Conservation (phyloP, 257 asterid species). For the Dorcoceras hygrometricum region DNA sequence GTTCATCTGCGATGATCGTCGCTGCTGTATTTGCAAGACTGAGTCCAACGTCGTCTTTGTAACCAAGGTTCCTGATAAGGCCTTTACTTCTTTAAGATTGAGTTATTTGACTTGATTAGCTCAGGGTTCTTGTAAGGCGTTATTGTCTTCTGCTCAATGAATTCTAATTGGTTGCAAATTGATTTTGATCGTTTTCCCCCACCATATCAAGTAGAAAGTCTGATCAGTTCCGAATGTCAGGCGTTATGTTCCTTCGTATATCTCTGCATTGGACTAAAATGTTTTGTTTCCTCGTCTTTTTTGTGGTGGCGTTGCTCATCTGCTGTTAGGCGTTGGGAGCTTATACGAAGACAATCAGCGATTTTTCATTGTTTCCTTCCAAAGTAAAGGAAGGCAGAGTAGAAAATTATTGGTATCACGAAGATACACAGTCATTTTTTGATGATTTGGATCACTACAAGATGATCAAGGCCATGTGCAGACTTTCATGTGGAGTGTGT, state of each 20-base stretch:
- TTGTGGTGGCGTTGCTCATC: not conserved
- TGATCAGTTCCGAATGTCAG: not conserved
- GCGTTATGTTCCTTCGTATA: not conserved
- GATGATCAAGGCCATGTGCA: conserved; percentile 97
- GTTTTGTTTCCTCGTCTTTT: not conserved
- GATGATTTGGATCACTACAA: conserved; percentile 92
- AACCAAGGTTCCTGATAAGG: conserved; percentile 58
- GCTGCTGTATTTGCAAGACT: conserved; percentile 94
- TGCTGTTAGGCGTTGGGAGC: conserved; percentile 74
- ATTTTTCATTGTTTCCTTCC: conserved; percentile 64
- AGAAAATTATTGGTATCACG: conserved; percentile 87
- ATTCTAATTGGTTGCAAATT: not conserved
- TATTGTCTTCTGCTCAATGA: not conserved
- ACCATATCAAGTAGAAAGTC: not conserved
- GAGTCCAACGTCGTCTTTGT: conserved; percentile 65
- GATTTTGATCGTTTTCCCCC: not conserved
- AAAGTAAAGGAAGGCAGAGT: conserved; percentile 73
- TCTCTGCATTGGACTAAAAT: conserved; percentile 5
- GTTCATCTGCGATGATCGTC: conserved; percentile 89
- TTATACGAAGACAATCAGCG: conserved; percentile 62
- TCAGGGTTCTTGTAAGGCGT: not conserved
- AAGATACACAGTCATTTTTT: conserved; percentile 80
- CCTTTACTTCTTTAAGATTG: not conserved
- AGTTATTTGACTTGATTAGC: conserved; percentile 5
- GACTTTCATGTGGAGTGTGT: conserved; percentile 87